Base-by-base conservation (phyloP, 306 rosid species). In the Pyrus pyrifolia region DNA sequence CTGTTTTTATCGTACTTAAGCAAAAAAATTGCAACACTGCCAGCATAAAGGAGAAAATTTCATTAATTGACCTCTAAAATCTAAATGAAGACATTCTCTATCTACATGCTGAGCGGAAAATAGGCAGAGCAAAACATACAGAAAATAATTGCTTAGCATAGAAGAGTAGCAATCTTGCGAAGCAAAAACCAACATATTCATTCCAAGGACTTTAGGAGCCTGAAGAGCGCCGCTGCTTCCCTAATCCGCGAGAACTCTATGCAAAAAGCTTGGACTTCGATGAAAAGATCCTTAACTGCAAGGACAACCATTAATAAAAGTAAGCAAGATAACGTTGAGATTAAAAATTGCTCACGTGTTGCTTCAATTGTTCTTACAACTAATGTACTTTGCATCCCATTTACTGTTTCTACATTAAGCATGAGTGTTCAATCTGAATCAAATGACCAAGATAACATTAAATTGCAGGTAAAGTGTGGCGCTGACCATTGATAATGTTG, bases 231-330 rank as follows among this genome's bases (percentile, higher is more conserved):
- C 15, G 97, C 91, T 17, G 98, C 98, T 86, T 93, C 97, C 74
- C 98, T 89, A 78, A 93, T 93, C 80, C 98, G 90, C 8, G 93
- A 88, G 80, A 93, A 93, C 77, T 93, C 97, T 8, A 93, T 91
- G 88, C 98, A 93, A 84, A 93, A 93, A 13, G 98, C 96, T 80
- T 93, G 96, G 81, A 93, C 93, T 85, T 93, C 96, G 63, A 89
- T 93, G 90, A 91, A 93, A 19, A 93, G 89, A 86, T 93, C 97
- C 83, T 91, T 89, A 46, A 93, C 98, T 91, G 93, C 89, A 84
- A 76, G 38, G 45, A 60, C 14, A 19, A 63, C 76, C 80, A 58
- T 52, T 58, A 70, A 81, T 52, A 44, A 83, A 71, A 67, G 72
- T 78, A 55, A 85, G 75, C 70, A 51, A 64, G 31, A 8, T 35